Evolutionary conservation across 139 green algal species (phyloP).

Genomic region (Spirogloea muscicola): DNA sequence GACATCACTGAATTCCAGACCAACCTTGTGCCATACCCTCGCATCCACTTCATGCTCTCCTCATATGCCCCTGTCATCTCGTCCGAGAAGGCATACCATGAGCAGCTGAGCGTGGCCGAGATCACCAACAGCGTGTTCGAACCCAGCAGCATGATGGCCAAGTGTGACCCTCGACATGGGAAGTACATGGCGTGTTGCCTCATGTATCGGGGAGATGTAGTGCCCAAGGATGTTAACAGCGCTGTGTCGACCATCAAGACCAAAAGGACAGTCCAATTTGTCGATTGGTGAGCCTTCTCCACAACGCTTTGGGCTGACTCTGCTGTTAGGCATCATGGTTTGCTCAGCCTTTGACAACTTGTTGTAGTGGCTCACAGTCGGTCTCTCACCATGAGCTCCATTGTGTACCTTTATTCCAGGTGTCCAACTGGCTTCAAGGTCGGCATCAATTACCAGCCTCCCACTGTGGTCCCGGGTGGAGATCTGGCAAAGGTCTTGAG

Average conservation of each 20-base stretch:
- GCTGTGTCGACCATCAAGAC: conserved; percentile 97
- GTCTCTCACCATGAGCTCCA: too few species aligned
- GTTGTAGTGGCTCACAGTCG: too few species aligned
- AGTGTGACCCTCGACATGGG: conserved; percentile 58
- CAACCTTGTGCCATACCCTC: conserved; percentile 63
- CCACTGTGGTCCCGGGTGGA: conserved; percentile 92
- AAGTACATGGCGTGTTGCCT: conserved; percentile 99
- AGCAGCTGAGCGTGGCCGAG: conserved; percentile 60
- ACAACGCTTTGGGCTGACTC: too few species aligned
- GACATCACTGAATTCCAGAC: conserved; percentile 66
- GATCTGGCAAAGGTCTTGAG: conserved; percentile 99
- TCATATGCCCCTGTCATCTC: conserved; percentile 62
- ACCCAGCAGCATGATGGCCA: conserved; percentile 59
- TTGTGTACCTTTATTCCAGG: too few species aligned
- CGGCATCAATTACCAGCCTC: conserved; percentile 99
- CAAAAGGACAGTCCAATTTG: conserved; percentile 97
- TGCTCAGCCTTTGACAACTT: too few species aligned
- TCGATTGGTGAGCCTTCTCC: conserved; percentile 99
- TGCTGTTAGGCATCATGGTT: too few species aligned
- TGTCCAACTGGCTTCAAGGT: conserved; percentile 99
- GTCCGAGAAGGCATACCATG: conserved; percentile 61
- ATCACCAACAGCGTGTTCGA: conserved; percentile 59
- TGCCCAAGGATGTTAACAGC: conserved; percentile 98
- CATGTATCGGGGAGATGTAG: conserved; percentile 99
- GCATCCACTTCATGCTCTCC: conserved; percentile 63